A percentile compares a stretch with the other conserved stretches of the same genome.
Conservation (phyloP, 257 asterid species). For the Sherardia arvensis region DNA sequence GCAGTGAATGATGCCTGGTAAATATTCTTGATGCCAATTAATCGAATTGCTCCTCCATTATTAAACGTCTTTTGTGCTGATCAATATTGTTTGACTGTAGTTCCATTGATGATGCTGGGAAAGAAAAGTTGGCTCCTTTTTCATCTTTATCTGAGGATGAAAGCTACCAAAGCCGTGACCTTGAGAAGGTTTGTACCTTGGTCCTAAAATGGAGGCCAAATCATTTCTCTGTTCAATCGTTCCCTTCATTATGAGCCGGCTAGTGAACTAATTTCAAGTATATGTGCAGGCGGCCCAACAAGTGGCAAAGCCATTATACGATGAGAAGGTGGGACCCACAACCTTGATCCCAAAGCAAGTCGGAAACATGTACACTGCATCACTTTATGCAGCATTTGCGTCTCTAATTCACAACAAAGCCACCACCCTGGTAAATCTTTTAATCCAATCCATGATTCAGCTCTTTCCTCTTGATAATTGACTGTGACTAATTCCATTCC, state of each 20-base stretch:
- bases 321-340: constrained; percentile 76
- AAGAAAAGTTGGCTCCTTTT: constrained; percentile 63
- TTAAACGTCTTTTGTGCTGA: neutral
- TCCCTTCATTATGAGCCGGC: neutral
- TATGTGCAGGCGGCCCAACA: constrained; percentile 70
- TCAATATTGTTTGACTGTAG: constrained; percentile 31
- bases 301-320: constrained; percentile 81
- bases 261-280: constrained; percentile 14
- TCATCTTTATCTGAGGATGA: constrained; percentile 59
- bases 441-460: neutral
- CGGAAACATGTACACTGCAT: constrained; percentile 98
- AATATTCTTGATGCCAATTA: constrained; percentile 10
- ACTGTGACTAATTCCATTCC: neutral
- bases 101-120: constrained; percentile 71
- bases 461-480: neutral
- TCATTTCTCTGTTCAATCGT: neutral
- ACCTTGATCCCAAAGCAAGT: constrained; percentile 93
- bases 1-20: constrained; percentile 67
- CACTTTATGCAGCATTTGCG: constrained; percentile 92
- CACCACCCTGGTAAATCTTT: constrained; percentile 55
- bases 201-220: neutral
- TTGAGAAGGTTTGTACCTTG: constrained; percentile 62
- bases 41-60: neutral
- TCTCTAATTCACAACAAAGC: constrained; percentile 78
- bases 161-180: constrained; percentile 94